Conservation (phyloP, 495 filamentous ascomycete species). For the Daldinia childiae region DNA sequence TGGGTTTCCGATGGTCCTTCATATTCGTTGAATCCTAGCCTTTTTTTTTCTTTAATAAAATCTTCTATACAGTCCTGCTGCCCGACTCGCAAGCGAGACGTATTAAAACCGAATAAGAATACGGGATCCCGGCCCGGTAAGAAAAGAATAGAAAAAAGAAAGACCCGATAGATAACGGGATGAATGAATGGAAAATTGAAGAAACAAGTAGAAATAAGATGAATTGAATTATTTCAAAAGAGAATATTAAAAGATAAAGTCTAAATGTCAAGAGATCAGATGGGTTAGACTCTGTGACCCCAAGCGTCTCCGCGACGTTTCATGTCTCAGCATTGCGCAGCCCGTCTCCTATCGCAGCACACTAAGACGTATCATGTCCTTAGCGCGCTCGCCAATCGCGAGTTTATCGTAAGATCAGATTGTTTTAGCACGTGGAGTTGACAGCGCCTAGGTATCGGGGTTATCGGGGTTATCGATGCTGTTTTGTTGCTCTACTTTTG, state of each 20-base stretch:
- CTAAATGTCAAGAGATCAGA: conserved; percentile 10
- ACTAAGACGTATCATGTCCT: conserved; percentile 18
- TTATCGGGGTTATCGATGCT: too few relatives aligned
- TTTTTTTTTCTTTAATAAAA: not conserved
- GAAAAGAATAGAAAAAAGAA: conserved; percentile 13
- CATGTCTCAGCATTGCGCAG: conserved; percentile 24
- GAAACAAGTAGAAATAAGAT: not conserved
- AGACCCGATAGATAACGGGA: conserved; percentile 1
- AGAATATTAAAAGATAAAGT: not conserved
- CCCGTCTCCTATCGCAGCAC: conserved; percentile 1
- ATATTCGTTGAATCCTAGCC: conserved; percentile 1
- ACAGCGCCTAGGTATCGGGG: too few relatives aligned
- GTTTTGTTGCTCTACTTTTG: not conserved
- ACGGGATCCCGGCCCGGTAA: conserved; percentile 28
- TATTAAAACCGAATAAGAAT: conserved; percentile 10
- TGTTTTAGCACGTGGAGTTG: not conserved
- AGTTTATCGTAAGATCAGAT: conserved; percentile 22
- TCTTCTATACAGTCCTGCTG: not conserved
- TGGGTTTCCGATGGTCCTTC: conserved; percentile 26
- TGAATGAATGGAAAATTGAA: not conserved
- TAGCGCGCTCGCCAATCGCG: conserved; percentile 11
- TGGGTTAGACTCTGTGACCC: conserved; percentile 20
- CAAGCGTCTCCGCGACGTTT: conserved; percentile 30
- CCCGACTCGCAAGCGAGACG: not conserved
- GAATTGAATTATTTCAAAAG: not conserved